Percentiles rank a stretch among this genome's conserved stretches.
Evolutionary conservation across 225 moss, liverwort and hornwort genomes (phyloP).

Genomic region (Bryum argenteum): DNA sequence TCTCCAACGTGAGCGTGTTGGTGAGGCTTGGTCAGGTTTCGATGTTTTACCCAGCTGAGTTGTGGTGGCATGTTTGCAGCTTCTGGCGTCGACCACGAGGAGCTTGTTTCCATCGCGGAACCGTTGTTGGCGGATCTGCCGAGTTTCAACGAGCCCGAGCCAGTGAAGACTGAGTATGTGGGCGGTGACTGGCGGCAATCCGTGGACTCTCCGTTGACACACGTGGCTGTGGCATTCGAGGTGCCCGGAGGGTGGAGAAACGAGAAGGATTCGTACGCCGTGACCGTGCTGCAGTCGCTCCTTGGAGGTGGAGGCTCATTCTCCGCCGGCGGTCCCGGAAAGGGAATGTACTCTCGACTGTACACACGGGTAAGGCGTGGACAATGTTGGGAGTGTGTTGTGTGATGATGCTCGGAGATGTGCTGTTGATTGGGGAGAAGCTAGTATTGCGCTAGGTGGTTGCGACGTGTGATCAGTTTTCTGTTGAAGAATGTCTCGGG

Average conservation of each 20-base stretch:
- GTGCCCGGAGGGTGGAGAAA: slow-evolving; percentile 91
- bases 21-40: background rate
- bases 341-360: slow-evolving; percentile 95
- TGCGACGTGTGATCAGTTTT: background rate
- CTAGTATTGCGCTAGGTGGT: background rate
- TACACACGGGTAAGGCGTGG: slow-evolving; percentile 52
- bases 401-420: too few species aligned
- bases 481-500: background rate
- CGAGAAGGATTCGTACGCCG: slow-evolving; percentile 77
- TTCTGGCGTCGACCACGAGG: slow-evolving; percentile 92
- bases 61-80: slow-evolving; percentile 32
- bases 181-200: slow-evolving; percentile 97
- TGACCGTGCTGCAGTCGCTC: slow-evolving; percentile 80
- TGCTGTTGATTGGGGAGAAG: background rate
- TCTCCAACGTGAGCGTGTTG: background rate
- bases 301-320: slow-evolving; percentile 93
- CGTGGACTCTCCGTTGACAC: slow-evolving; percentile 84
- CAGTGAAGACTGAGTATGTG: slow-evolving; percentile 69
- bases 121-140: slow-evolving; percentile 77
- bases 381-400: background rate
- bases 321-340: slow-evolving; percentile 92
- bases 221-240: slow-evolving; percentile 88
- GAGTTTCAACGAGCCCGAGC: slow-evolving; percentile 31
- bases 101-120: slow-evolving; percentile 75
- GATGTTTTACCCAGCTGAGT: slow-evolving; percentile 2